Conservation (phyloP, 1,139 yeast species). For the Candida mesenterica region DNA sequence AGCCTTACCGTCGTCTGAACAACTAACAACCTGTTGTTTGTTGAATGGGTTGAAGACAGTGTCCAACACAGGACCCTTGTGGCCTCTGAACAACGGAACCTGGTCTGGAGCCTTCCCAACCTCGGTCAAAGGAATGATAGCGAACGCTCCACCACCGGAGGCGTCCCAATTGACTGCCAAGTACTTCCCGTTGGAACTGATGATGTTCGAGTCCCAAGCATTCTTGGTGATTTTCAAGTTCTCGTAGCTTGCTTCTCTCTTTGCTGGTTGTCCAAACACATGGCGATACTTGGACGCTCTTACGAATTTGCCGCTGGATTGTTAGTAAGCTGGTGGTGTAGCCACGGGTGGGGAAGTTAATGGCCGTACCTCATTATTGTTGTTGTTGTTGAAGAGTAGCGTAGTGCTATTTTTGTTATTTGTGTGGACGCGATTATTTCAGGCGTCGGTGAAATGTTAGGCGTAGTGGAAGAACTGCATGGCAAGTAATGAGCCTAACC, state of each 20-base stretch:
- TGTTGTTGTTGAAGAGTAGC: constrained; percentile 1
- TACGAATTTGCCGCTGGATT: constrained; percentile 80
- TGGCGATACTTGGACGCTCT: constrained; percentile 97
- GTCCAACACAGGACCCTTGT: constrained; percentile 90
- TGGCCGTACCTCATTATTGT: constrained; percentile 10
- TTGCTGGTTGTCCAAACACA: constrained; percentile 89
- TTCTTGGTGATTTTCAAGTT: constrained; percentile 82
- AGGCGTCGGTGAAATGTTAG: not conserved
- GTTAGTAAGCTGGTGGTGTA: constrained; percentile 10
- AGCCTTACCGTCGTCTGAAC: constrained; percentile 90
- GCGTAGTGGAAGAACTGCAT: no score
- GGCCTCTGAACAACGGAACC: constrained; percentile 92
- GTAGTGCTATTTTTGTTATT: no score
- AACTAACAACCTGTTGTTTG: constrained; percentile 70
- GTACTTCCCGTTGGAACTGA: constrained; percentile 77
- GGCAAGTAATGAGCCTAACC: no score
- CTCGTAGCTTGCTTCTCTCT: constrained; percentile 85
- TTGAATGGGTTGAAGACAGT: constrained; percentile 94
- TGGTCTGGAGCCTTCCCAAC: constrained; percentile 94
- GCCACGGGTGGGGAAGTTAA: not conserved
- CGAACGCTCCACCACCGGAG: constrained; percentile 97
- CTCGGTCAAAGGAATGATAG: constrained; percentile 80
- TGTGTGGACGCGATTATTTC: not conserved
- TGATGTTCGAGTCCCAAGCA: constrained; percentile 93
- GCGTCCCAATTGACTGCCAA: constrained; percentile 90